These are phyloP conservation scores for Groenewaldozyma auringiensis DNA, from an alignment of 1,139 yeast species.

Conservation along the genomic window DNA sequence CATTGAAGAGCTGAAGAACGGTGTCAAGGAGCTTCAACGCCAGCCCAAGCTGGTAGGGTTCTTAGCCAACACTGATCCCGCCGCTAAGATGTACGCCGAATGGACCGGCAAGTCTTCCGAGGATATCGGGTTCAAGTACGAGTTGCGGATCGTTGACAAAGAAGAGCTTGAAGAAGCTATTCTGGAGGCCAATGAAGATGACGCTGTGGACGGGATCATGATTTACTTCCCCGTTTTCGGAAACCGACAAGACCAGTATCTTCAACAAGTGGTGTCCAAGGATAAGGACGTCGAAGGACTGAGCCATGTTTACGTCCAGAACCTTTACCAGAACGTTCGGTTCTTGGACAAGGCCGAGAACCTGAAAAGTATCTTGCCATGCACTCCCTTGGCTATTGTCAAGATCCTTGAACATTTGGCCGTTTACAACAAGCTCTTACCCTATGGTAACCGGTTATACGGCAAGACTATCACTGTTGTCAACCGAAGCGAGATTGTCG, in stretches of 20 bases:
- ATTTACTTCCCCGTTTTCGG: constrained; percentile 98
- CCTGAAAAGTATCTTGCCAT: constrained; percentile 84
- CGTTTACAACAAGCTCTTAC: constrained; percentile 71
- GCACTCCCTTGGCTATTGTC: constrained; percentile 92
- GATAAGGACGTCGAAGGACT: constrained; percentile 96
- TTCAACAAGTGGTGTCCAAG: constrained; percentile 78
- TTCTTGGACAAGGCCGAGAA: constrained; percentile 59
- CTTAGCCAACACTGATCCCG: constrained; percentile 88
- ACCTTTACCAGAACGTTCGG: constrained; percentile 87
- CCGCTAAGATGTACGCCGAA: constrained; percentile 88
- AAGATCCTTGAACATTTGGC: constrained; percentile 87
- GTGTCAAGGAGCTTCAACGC: constrained; percentile 44
- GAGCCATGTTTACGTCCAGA: constrained; percentile 83
- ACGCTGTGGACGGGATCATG: constrained; percentile 81
- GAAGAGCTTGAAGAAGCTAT: constrained; percentile 81
- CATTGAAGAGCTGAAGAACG: constrained; percentile 58
- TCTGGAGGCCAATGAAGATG: constrained; percentile 73
- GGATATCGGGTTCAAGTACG: constrained; percentile 77
- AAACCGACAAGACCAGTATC: constrained; percentile 86
- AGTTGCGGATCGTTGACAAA: constrained; percentile 62
- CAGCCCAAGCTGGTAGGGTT: constrained; percentile 82
- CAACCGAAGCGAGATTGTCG: constrained; percentile 92
- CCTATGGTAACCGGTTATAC: constrained; percentile 84
- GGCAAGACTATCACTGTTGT: constrained; percentile 89
- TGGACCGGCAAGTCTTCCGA: constrained; percentile 94